Evolutionary conservation across 139 green algal genomes (phyloP).

Genomic region (Tetradesmus obliquus): DNA sequence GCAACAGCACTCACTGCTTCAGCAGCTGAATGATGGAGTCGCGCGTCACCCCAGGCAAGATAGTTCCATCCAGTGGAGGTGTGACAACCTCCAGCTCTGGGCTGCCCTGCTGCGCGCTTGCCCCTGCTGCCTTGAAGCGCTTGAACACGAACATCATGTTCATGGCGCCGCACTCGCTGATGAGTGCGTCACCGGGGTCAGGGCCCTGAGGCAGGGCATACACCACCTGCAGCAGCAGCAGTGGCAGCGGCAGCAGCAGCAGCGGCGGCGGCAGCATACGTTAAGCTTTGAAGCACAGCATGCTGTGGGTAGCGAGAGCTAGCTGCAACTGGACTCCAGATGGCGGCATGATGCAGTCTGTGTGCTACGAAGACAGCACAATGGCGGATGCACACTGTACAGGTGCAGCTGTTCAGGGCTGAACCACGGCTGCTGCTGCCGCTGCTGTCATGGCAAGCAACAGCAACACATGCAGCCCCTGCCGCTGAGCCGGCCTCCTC

Average conservation of each 20-base stretch:
- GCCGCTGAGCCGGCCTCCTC: no score
- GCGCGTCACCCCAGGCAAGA: conserved; percentile 87
- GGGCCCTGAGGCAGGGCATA: conserved; percentile 52
- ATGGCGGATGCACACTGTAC: no score
- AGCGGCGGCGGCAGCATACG: background rate
- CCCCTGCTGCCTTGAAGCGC: conserved; percentile 15
- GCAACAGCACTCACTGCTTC: conserved; percentile 32
- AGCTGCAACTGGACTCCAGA: background rate
- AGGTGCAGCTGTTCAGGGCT: no score
- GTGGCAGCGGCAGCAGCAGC: background rate
- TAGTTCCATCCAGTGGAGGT: conserved; percentile 80
- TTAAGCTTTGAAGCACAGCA: background rate
- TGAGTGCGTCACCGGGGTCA: conserved; percentile 45
- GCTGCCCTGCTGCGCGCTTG: conserved; percentile 26
- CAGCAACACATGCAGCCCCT: background rate
- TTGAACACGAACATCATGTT: conserved; percentile 89
- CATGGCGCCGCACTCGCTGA: conserved; percentile 86
- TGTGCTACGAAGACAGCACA: no score
- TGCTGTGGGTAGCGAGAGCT: no score
- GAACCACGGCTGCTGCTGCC: background rate
- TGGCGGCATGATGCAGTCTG: background rate
- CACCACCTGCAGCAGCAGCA: conserved; percentile 44
- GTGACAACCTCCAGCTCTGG: conserved; percentile 76
- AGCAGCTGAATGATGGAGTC: conserved; percentile 78
- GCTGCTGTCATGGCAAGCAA: no score